Conservation (phyloP, 805 yeast species). For the Saturnispora sekii region DNA sequence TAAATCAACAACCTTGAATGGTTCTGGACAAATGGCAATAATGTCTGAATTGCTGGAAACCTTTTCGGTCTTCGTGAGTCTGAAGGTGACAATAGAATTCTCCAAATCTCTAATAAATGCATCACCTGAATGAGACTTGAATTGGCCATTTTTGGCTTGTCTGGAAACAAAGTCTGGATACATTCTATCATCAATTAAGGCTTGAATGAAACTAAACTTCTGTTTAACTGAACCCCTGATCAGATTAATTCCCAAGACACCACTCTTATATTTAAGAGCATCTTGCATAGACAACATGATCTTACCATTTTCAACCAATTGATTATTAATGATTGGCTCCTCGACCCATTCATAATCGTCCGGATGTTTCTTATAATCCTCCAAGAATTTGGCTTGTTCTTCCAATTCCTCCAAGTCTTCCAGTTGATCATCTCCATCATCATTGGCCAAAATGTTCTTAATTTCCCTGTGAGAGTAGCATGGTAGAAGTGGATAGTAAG, state of each 20-base stretch:
- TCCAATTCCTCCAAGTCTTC: conserved; percentile 31
- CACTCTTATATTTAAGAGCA: conserved; percentile 47
- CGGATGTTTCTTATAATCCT: conserved; percentile 47
- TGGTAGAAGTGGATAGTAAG: conserved; percentile 58
- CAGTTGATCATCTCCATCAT: conserved; percentile 31
- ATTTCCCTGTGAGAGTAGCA: conserved; percentile 52
- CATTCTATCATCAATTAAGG: conserved; percentile 54
- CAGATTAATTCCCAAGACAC: conserved; percentile 49
- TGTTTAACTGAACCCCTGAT: conserved; percentile 40
- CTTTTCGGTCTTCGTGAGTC: conserved; percentile 44
- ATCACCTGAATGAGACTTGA: conserved; percentile 41
- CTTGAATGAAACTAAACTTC: conserved; percentile 40
- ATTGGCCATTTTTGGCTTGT: conserved; percentile 35
- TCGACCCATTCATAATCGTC: conserved; percentile 56
- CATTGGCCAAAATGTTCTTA: conserved; percentile 33
- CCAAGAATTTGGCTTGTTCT: conserved; percentile 40
- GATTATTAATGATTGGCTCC: conserved; percentile 28
- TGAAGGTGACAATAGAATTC: conserved; percentile 45
- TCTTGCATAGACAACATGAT: conserved; percentile 42
- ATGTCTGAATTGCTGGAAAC: conserved; percentile 41
- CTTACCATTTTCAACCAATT: conserved; percentile 29
- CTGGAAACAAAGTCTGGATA: conserved; percentile 49
- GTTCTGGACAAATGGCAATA: conserved; percentile 41
- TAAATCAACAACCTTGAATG: conserved; percentile 43
- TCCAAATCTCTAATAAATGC: conserved; percentile 64